phyloP scores from a whole-genome alignment of 805 yeast species.

The Hyphopichia homilentoma region DNA sequence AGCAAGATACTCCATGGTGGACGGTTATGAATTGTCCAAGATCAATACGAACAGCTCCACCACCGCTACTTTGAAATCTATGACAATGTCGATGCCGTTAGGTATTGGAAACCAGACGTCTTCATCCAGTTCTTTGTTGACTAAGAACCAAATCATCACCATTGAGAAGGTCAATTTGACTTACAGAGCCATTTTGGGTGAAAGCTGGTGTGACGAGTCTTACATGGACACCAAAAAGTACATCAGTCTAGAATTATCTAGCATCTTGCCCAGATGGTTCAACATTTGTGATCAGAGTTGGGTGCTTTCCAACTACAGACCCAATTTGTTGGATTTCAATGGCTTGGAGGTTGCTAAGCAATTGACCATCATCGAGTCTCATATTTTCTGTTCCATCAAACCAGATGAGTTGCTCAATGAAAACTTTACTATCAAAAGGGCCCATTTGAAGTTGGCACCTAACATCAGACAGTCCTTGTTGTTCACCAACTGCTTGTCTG shows the following conservation, averaged over 20 bases:
- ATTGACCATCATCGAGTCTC: slow-evolving; percentile 67
- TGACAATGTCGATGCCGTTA: slow-evolving; percentile 40
- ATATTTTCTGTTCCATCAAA: slow-evolving; percentile 57
- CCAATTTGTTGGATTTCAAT: slow-evolving; percentile 54
- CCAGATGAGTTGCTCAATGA: slow-evolving; percentile 65
- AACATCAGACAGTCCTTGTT: slow-evolving; percentile 58
- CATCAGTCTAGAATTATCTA: slow-evolving; percentile 26
- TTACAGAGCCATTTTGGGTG: slow-evolving; percentile 50
- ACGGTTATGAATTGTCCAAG: slow-evolving; percentile 54
- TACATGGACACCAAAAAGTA: slow-evolving; percentile 27
- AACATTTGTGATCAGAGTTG: slow-evolving; percentile 51
- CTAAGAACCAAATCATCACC: slow-evolving; percentile 34
- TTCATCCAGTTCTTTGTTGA: slow-evolving; percentile 34
- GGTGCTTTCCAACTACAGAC: slow-evolving; percentile 52
- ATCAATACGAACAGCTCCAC: slow-evolving; percentile 47
- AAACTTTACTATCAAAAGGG: slow-evolving; percentile 57
- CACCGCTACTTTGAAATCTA: slow-evolving; percentile 34
- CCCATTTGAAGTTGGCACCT: slow-evolving; percentile 57
- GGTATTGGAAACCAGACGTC: slow-evolving; percentile 42
- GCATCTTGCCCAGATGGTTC: slow-evolving; percentile 46
- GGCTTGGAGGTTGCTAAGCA: slow-evolving; percentile 77
- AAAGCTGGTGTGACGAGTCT: slow-evolving; percentile 41
- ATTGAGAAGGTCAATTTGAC: slow-evolving; percentile 50
- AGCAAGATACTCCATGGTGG: slow-evolving; percentile 47
- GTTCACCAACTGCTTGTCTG: slow-evolving; percentile 70